phyloP scores from a whole-genome alignment of 2,329 filamentous ascomycete species.

The Plectosphaerella sp. region DNA sequence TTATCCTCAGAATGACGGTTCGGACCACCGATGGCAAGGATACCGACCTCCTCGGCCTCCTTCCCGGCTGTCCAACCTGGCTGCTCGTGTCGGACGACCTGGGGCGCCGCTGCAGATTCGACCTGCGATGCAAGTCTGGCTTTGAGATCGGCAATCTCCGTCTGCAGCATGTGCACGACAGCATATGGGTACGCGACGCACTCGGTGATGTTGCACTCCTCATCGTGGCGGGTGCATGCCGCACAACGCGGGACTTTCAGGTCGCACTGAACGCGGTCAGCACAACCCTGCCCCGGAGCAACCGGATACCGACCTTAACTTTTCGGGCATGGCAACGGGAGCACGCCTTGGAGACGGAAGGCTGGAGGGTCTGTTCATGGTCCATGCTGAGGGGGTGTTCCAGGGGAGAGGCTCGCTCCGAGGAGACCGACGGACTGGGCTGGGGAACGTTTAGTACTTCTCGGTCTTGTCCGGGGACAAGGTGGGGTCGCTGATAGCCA shows the following conservation, averaged over 20 bases:
- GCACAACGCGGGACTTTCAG: slow-evolving; percentile 19
- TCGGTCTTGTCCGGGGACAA: not conserved
- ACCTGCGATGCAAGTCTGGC: not conserved
- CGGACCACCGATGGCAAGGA: slow-evolving; percentile 14
- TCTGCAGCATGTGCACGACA: slow-evolving; percentile 7
- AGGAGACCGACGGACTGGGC: not conserved
- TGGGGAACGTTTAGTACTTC: not conserved
- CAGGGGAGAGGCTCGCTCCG: not conserved
- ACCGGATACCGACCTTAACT: slow-evolving; percentile 15
- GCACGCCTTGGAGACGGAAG: slow-evolving; percentile 10
- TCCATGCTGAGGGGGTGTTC: not conserved
- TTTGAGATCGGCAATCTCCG: slow-evolving; percentile 6
- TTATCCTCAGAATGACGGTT: slow-evolving; percentile 10
- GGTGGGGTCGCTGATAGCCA: not conserved
- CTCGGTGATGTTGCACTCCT: slow-evolving; percentile 14
- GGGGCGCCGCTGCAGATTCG: not conserved
- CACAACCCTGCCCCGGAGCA: not conserved
- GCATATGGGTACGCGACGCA: slow-evolving; percentile 12
- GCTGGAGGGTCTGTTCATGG: not conserved
- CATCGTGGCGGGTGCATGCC: slow-evolving; percentile 7
- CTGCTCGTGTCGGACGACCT: not conserved
- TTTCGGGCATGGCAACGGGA: slow-evolving; percentile 12
- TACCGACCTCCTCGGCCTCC: slow-evolving; percentile 18
- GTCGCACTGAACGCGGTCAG: slow-evolving; percentile 13
- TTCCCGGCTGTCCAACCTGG: slow-evolving; percentile 4